Evolutionary conservation across 2,329 filamentous ascomycete species (phyloP).

Genomic region (Fusarium musae): DNA sequence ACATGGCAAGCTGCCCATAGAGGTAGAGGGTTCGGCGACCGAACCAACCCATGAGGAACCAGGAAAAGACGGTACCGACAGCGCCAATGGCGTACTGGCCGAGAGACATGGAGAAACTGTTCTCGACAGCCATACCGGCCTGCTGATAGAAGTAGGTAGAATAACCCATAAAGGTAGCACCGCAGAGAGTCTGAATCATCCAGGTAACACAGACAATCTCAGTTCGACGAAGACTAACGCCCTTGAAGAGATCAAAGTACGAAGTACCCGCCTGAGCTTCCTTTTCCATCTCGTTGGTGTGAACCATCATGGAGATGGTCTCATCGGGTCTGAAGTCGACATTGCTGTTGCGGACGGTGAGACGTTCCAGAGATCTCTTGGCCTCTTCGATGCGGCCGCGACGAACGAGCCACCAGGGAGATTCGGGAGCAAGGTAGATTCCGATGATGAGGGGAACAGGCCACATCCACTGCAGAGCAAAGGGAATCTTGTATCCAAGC

Average conservation of each 20-base stretch:
- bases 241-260: slow-evolving; percentile 61
- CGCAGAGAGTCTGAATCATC: slow-evolving; percentile 55
- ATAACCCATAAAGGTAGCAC: slow-evolving; percentile 64
- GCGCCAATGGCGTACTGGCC: slow-evolving; percentile 57
- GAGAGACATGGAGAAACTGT: slow-evolving; percentile 55
- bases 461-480: slow-evolving; percentile 62
- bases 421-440: slow-evolving; percentile 59
- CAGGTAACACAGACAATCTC: slow-evolving; percentile 59
- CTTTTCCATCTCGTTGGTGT: slow-evolving; percentile 62
- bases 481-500: slow-evolving; percentile 61
- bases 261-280: slow-evolving; percentile 52
- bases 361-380: slow-evolving; percentile 51
- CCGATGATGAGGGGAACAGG: slow-evolving; percentile 57
- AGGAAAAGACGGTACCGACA: slow-evolving; percentile 58
- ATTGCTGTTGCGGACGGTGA: slow-evolving; percentile 53
- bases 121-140: slow-evolving; percentile 53
- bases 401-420: slow-evolving; percentile 62
- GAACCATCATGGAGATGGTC: slow-evolving; percentile 61
- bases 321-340: slow-evolving; percentile 53
- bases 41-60: slow-evolving; percentile 56
- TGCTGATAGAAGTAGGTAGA: slow-evolving; percentile 64
- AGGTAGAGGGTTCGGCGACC: slow-evolving; percentile 60
- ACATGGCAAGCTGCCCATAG: slow-evolving; percentile 61
- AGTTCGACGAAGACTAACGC: slow-evolving; percentile 57
- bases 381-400: slow-evolving; percentile 53